These are phyloP conservation scores for Pyracantha coccinea DNA, from an alignment of 331 rosid genomes.

Conservation along the genomic window DNA sequence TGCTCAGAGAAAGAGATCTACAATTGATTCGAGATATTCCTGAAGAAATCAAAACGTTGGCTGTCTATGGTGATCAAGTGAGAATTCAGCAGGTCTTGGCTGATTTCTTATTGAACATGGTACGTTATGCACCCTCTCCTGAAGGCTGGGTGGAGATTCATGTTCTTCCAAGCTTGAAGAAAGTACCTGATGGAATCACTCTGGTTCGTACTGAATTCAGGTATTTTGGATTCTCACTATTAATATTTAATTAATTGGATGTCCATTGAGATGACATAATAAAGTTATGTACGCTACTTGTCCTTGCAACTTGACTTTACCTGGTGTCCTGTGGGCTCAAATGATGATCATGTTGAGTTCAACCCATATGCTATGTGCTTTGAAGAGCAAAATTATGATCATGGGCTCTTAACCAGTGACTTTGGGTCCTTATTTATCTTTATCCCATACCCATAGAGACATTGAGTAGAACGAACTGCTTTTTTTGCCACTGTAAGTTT, in stretches of 20 bases:
- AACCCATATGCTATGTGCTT: background rate
- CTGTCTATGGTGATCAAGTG: constrained; percentile 88
- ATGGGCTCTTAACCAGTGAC: background rate
- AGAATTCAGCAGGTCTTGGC: constrained; percentile 91
- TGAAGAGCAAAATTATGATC: background rate
- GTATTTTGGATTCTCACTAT: constrained; percentile 26
- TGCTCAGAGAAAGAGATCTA: constrained; percentile 79
- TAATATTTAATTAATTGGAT: background rate
- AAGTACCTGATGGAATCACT: constrained; percentile 44
- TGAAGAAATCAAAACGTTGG: constrained; percentile 84
- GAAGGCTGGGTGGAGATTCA: constrained; percentile 98
- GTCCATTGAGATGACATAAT: background rate
- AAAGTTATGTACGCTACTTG: background rate
- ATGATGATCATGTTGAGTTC: background rate
- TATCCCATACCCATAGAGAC: too few species aligned
- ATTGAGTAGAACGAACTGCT: too few species aligned
- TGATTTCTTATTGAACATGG: constrained; percentile 87
- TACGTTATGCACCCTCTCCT: constrained; percentile 78
- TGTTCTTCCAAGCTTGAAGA: constrained; percentile 65
- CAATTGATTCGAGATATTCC: constrained; percentile 96
- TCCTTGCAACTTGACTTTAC: background rate
- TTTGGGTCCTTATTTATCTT: too few species aligned
- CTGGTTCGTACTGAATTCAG: constrained; percentile 81
- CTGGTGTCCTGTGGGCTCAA: background rate
- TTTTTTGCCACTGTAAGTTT: too few species aligned